Evolutionary conservation across 2,329 filamentous ascomycete genomes (phyloP).

Genomic region (Trichoderma arundinaceum): DNA sequence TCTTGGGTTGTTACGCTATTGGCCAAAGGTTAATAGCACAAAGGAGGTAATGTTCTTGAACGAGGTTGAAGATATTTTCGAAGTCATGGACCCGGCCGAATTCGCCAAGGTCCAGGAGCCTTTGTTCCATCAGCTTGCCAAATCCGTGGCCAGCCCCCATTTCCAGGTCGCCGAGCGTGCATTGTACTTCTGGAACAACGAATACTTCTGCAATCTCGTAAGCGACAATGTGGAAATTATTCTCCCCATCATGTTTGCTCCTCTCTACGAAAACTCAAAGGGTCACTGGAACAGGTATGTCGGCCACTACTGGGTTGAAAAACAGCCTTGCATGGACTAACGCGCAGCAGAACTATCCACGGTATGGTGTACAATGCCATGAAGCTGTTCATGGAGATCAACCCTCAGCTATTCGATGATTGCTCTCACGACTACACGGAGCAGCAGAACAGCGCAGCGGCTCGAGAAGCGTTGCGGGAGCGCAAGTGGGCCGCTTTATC

Average conservation of each 20-base stretch:
- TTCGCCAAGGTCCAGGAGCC: slow-evolving; percentile 99
- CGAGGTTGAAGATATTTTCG: slow-evolving; percentile 98
- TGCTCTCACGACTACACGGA: slow-evolving; percentile 98
- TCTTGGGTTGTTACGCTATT: slow-evolving; percentile 90
- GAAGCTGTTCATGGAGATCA: slow-evolving; percentile 99
- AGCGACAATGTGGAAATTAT: slow-evolving; percentile 99
- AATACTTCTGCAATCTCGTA: slow-evolving; percentile 99
- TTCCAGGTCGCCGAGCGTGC: slow-evolving; percentile 98
- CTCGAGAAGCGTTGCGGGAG: slow-evolving; percentile 80
- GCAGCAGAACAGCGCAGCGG: slow-evolving; percentile 88
- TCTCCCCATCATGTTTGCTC: slow-evolving; percentile 98
- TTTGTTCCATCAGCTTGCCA: slow-evolving; percentile 94
- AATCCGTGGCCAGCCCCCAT: slow-evolving; percentile 96
- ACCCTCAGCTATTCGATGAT: slow-evolving; percentile 96
- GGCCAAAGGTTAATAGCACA: slow-evolving; percentile 99
- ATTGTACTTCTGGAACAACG: slow-evolving; percentile 99
- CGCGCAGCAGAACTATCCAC: slow-evolving; percentile 79
- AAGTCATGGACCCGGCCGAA: slow-evolving; percentile 98
- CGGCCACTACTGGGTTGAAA: background rate
- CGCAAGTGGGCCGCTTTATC: slow-evolving; percentile 87
- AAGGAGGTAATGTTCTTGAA: slow-evolving; percentile 99
- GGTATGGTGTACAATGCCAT: slow-evolving; percentile 99
- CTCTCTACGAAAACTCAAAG: slow-evolving; percentile 98
- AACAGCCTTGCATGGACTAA: slow-evolving; percentile 41
- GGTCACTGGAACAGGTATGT: slow-evolving; percentile 96